These are phyloP conservation scores for Dactylellina haptotyla DNA, from an alignment of 2,329 filamentous ascomycete genomes.

Conservation along the genomic window DNA sequence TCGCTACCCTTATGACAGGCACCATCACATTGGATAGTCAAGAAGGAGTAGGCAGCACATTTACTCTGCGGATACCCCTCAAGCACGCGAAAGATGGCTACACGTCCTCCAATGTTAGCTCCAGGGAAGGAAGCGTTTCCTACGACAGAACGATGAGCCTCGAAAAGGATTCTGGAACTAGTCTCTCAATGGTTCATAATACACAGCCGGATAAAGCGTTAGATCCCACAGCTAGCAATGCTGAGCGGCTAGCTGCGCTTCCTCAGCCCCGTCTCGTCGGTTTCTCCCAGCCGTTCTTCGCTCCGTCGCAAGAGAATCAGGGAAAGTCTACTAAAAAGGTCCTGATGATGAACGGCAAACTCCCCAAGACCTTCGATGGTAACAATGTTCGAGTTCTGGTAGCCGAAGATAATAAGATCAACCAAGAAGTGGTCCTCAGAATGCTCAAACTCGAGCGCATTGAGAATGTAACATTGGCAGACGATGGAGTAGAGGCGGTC, in stretches of 20 bases:
- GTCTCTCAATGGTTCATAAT: background rate
- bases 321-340: constrained; percentile 3
- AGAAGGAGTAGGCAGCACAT: constrained; percentile 78
- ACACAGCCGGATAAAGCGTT: constrained; percentile 21
- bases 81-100: constrained; percentile 29
- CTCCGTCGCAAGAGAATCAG: constrained; percentile 22
- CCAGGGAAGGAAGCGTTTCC: constrained; percentile 50
- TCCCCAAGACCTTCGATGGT: background rate
- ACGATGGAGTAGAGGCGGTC: constrained; percentile 85
- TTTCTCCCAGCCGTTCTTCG: constrained; percentile 83
- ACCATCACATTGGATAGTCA: constrained; percentile 77
- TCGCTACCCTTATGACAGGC: constrained; percentile 89
- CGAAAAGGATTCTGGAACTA: constrained; percentile 20
- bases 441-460: constrained; percentile 69
- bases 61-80: constrained; percentile 80
- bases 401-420: constrained; percentile 79
- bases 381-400: constrained; percentile 77
- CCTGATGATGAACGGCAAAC: constrained; percentile 36
- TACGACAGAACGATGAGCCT: constrained; percentile 17
- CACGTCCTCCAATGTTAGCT: constrained; percentile 41
- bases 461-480: constrained; percentile 82
- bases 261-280: constrained; percentile 76
- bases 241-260: constrained; percentile 68
- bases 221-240: constrained; percentile 35
- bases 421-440: constrained; percentile 71